Evolutionary conservation across 2,329 filamentous ascomycete species (phyloP).

Genomic region (Aspergillus fumigatus): DNA sequence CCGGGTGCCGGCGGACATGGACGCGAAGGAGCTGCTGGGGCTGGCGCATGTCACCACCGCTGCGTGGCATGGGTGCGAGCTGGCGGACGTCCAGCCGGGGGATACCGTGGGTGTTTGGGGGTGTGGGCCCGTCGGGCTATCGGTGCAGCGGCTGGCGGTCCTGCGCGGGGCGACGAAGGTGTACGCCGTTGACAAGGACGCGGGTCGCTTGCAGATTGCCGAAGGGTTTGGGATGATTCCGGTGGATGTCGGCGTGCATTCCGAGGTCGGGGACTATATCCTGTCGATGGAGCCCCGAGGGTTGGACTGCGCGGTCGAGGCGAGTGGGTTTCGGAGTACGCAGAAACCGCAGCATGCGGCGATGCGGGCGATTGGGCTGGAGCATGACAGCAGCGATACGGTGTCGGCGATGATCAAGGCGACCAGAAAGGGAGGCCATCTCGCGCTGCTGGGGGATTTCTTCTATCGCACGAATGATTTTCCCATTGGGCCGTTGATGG

Average conservation of each 20-base stretch:
- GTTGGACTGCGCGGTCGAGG: slow-evolving; percentile 27
- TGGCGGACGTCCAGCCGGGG: slow-evolving; percentile 26
- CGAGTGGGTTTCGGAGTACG: slow-evolving; percentile 25
- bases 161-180: slow-evolving; percentile 28
- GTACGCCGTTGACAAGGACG: slow-evolving; percentile 32
- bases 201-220: slow-evolving; percentile 4
- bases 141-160: slow-evolving; percentile 24
- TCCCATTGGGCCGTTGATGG: slow-evolving; percentile 30
- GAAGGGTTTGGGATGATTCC: background rate
- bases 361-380: slow-evolving; percentile 19
- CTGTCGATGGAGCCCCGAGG: slow-evolving; percentile 25
- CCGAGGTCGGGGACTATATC: slow-evolving; percentile 22
- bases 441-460: slow-evolving; percentile 28
- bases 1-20: slow-evolving; percentile 21
- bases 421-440: slow-evolving; percentile 25
- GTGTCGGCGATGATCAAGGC: slow-evolving; percentile 26
- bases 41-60: slow-evolving; percentile 29
- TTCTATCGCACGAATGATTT: slow-evolving; percentile 25
- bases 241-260: background rate
- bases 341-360: slow-evolving; percentile 17
- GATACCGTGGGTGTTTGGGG: slow-evolving; percentile 32
- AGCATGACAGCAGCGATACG: slow-evolving; percentile 26
- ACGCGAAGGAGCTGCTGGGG: slow-evolving; percentile 26
- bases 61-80: slow-evolving; percentile 31
- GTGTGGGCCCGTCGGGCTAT: slow-evolving; percentile 28